Evolutionary conservation across 2,329 filamentous ascomycete genomes (phyloP).

Genomic region (Colletotrichum sp.): DNA sequence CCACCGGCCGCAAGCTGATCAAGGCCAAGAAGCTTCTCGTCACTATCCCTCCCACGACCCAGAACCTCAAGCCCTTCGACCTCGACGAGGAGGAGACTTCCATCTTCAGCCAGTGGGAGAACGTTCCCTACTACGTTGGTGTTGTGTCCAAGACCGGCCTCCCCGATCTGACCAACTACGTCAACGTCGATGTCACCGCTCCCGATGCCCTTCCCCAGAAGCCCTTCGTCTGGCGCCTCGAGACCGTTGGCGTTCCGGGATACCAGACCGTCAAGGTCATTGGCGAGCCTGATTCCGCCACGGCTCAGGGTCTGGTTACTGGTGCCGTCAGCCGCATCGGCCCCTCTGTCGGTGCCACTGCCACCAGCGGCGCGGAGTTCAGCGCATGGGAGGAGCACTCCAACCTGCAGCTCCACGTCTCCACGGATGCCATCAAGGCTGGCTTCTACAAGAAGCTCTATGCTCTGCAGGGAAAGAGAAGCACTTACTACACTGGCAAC

Average conservation of each 20-base stretch:
- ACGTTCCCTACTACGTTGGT: constrained; percentile 13
- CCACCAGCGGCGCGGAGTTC: constrained; percentile 2
- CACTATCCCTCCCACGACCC: constrained; percentile 28
- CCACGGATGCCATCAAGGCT: constrained; percentile 7
- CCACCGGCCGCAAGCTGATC: constrained; percentile 30
- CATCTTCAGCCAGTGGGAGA: constrained; percentile 24
- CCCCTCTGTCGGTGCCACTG: not conserved
- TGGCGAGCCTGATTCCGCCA: constrained; percentile 14
- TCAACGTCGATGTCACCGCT: constrained; percentile 21
- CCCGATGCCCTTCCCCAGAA: constrained; percentile 1
- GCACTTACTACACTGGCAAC: constrained; percentile 10
- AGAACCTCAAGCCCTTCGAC: constrained; percentile 29
- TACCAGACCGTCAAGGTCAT: constrained; percentile 24
- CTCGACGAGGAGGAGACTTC: constrained; percentile 25
- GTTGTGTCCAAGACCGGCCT: constrained; percentile 8
- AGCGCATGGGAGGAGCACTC: constrained; percentile 1
- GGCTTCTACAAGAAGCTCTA: constrained; percentile 19
- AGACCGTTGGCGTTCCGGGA: constrained; percentile 21
- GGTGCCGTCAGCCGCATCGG: not conserved
- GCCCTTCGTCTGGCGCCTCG: constrained; percentile 23
- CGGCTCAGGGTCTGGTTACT: constrained; percentile 2
- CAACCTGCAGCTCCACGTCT: constrained; percentile 19
- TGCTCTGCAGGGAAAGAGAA: constrained; percentile 18
- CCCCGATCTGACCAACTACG: constrained; percentile 14
- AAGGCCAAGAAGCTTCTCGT: constrained; percentile 35